Percentiles rank a stretch among this genome's conserved stretches.
phyloP scores from a whole-genome alignment of 306 rosid genomes.

The Malus asiatica region DNA sequence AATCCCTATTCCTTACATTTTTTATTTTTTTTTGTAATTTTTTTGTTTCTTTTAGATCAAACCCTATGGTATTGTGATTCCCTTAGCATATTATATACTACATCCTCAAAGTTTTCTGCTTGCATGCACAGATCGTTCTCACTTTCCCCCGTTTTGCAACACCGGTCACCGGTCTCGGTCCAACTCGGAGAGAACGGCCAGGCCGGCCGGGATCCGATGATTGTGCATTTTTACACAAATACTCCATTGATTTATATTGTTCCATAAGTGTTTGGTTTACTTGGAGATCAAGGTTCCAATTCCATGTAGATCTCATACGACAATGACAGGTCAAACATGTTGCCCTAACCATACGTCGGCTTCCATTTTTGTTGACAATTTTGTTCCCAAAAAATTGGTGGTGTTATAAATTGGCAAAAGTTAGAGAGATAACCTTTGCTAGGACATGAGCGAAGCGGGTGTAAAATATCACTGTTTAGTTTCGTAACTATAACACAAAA shows the following conservation, averaged over 20 bases:
- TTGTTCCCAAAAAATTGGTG: background rate
- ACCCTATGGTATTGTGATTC: constrained; percentile 19
- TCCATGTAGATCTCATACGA: background rate
- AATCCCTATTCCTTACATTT: constrained; percentile 22
- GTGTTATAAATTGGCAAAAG: too few species aligned
- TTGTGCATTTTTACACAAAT: constrained; percentile 2
- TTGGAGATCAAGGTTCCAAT: background rate
- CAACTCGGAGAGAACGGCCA: constrained; percentile 4
- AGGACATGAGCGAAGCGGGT: too few species aligned
- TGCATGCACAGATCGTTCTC: constrained; percentile 20
- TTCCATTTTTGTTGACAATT: background rate
- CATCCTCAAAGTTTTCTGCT: constrained; percentile 1
- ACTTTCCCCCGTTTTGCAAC: constrained; percentile 4
- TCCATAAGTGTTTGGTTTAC: constrained; percentile 3
- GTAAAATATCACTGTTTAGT: too few species aligned
- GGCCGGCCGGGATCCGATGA: background rate
- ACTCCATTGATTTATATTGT: background rate
- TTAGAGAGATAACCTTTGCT: too few species aligned
- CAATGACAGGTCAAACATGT: background rate
- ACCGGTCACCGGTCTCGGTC: background rate
- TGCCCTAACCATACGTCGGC: background rate
- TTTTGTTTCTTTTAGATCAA: constrained; percentile 10
- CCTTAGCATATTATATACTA: constrained; percentile 21
- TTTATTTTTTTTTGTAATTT: background rate
- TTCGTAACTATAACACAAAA: too few species aligned